phyloP scores from a whole-genome alignment of 2,329 filamentous ascomycete genomes.

The Stagonosporopsis cucurbitacearum region DNA sequence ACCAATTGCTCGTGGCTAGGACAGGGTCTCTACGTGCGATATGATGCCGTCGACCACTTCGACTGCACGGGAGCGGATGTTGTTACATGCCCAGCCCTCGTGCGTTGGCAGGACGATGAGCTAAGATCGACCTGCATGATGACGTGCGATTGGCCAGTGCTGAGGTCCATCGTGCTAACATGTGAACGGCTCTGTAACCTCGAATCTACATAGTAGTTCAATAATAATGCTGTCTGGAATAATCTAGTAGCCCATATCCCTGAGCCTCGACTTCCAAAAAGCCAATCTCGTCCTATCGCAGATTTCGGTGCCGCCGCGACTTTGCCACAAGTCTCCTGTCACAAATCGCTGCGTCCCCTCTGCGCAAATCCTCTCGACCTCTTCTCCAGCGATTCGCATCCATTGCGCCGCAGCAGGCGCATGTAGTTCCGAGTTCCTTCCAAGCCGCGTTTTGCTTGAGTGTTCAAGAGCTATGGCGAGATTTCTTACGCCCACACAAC shows the following conservation, averaged over 20 bases:
- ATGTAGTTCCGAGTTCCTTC: slow-evolving; percentile 9
- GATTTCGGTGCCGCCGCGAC: neutral
- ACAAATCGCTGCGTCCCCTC: neutral
- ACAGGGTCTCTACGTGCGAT: slow-evolving; percentile 10
- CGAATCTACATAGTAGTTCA: neutral
- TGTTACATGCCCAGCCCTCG: slow-evolving; percentile 12
- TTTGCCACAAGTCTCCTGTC: slow-evolving; percentile 6
- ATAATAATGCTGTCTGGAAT: too few species aligned
- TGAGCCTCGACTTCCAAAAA: slow-evolving; percentile 1
- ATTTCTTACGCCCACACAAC: neutral
- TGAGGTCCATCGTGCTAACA: neutral
- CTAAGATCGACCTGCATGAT: slow-evolving; percentile 12
- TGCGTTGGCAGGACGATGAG: slow-evolving; percentile 14
- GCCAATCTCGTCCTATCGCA: slow-evolving; percentile 5
- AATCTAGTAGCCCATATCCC: neutral
- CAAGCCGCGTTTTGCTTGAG: neutral
- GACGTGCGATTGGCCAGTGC: slow-evolving; percentile 17
- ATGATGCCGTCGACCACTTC: slow-evolving; percentile 12
- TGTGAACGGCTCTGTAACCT: slow-evolving; percentile 11
- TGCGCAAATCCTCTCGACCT: slow-evolving; percentile 8
- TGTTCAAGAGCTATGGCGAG: slow-evolving; percentile 10
- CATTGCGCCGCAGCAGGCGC: slow-evolving; percentile 16
- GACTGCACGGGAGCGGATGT: slow-evolving; percentile 8
- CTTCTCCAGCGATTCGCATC: slow-evolving; percentile 8
- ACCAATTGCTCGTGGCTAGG: slow-evolving; percentile 11